Evolutionary conservation across 345 rosid species (phyloP).

Genomic region (Cardamine occulta): DNA sequence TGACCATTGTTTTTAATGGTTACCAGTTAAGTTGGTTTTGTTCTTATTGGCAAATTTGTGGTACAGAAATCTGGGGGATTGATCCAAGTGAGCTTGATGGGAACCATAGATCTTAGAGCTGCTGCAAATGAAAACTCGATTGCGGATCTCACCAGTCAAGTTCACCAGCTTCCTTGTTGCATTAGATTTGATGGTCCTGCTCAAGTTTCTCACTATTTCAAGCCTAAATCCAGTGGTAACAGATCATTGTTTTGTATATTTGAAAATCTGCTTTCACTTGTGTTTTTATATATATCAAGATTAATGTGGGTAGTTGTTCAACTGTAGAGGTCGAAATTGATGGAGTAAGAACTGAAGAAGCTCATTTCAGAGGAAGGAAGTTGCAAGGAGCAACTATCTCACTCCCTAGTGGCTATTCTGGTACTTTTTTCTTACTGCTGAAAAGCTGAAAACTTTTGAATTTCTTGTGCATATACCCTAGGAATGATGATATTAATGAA

Average conservation of each 20-base stretch:
- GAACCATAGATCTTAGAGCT: constrained; percentile 49
- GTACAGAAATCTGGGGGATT: background rate
- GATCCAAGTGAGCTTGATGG: constrained; percentile 34
- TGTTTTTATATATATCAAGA: background rate
- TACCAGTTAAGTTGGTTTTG: background rate
- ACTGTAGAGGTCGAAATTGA: constrained; percentile 60
- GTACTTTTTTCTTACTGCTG: constrained; percentile 40
- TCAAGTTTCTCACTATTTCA: constrained; percentile 78
- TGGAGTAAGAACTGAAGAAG: constrained; percentile 68
- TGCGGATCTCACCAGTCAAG: constrained; percentile 54
- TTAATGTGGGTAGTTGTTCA: background rate
- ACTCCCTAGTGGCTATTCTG: constrained; percentile 72
- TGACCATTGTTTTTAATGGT: too few relatives aligned
- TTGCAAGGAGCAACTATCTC: constrained; percentile 70
- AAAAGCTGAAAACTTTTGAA: background rate
- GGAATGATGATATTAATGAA: background rate
- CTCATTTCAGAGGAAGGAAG: constrained; percentile 87
- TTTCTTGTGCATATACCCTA: background rate
- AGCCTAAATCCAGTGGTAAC: constrained; percentile 66
- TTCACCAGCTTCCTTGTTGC: constrained; percentile 89
- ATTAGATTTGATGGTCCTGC: constrained; percentile 72
- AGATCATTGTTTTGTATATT: background rate
- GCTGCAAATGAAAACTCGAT: constrained; percentile 31
- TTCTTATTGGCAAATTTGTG: constrained; percentile 4
- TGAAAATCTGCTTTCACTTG: constrained; percentile 12